A percentile compares a stretch with the other conserved stretches of the same genome.
Conservation (phyloP, 768 basidiomycete species). For the Cyclocybe cylindracea region DNA sequence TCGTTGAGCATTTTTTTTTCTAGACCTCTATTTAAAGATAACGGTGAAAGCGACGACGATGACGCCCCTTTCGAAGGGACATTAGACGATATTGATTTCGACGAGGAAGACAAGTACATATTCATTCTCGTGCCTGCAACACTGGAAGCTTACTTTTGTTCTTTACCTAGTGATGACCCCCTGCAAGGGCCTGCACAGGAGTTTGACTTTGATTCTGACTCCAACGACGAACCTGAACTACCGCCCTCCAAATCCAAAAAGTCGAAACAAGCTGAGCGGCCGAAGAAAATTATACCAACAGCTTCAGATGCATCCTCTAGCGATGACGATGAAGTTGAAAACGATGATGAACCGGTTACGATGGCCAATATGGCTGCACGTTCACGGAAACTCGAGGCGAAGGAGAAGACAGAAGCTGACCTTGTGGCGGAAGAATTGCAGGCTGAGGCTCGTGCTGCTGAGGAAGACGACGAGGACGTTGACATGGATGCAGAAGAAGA, state of each 20-base stretch:
- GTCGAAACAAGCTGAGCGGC: slow-evolving; percentile 53
- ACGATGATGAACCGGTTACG: slow-evolving; percentile 58
- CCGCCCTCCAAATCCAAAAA: slow-evolving; percentile 43
- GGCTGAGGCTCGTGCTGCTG: slow-evolving; percentile 48
- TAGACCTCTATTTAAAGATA: slow-evolving; percentile 49
- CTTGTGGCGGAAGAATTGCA: slow-evolving; percentile 69
- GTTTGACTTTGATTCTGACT: slow-evolving; percentile 63
- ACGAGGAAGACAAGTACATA: slow-evolving; percentile 44
- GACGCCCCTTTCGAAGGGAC: slow-evolving; percentile 42
- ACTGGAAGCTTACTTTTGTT: slow-evolving; percentile 4
- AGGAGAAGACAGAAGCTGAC: slow-evolving; percentile 66
- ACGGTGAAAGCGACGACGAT: slow-evolving; percentile 37
- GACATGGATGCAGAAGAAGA: slow-evolving; percentile 45
- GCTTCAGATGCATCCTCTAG: slow-evolving; percentile 38
- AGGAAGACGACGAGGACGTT: slow-evolving; percentile 48
- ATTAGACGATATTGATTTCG: slow-evolving; percentile 51
- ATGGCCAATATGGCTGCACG: slow-evolving; percentile 82
- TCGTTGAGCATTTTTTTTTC: slow-evolving; percentile 7
- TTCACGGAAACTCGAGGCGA: slow-evolving; percentile 74
- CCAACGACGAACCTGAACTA: slow-evolving; percentile 36
- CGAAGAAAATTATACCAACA: slow-evolving; percentile 50
- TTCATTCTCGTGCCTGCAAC: neutral
- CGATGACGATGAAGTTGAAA: slow-evolving; percentile 48
- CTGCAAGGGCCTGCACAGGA: slow-evolving; percentile 54
- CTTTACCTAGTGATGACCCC: slow-evolving; percentile 45